phyloP scores from a whole-genome alignment of 208 protist genomes.

The Kentomonas sorsogonicus region DNA sequence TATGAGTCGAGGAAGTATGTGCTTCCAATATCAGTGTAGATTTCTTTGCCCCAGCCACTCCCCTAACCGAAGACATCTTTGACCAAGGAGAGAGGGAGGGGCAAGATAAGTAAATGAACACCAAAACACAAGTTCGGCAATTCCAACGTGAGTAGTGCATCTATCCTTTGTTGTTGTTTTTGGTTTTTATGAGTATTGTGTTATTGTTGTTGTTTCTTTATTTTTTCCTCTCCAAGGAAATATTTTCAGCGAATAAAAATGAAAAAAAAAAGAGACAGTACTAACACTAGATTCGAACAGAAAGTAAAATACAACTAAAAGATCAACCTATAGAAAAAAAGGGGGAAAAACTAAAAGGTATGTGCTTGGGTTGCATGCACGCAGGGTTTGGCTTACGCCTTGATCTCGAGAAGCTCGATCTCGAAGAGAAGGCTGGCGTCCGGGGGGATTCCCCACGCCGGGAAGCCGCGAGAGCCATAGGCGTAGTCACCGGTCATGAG shows the following conservation, averaged over 20 bases:
- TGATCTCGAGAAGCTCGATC: slow-evolving; percentile 84
- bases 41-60: too few species aligned
- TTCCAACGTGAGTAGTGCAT: too few species aligned
- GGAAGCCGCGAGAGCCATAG: slow-evolving; percentile 84
- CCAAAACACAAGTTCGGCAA: too few species aligned
- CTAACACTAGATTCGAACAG: background rate
- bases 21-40: too few species aligned
- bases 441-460: slow-evolving; percentile 81
- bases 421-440: slow-evolving; percentile 83
- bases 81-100: background rate
- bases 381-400: too few species aligned
- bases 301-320: background rate
- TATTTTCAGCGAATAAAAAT: background rate
- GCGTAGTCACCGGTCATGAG: slow-evolving; percentile 76
- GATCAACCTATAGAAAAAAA: slow-evolving; percentile 1
- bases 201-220: too few species aligned
- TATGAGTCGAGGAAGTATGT: too few species aligned
- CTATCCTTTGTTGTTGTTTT: too few species aligned
- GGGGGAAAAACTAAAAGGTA: slow-evolving; percentile 4
- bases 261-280: background rate
- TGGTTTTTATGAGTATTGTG: too few species aligned
- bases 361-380: too few species aligned
- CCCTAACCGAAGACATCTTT: background rate
- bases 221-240: too few species aligned
- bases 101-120: too few species aligned